Percentiles rank a stretch among this genome's conserved stretches.
Conservation (phyloP, 208 protist species). For the Acanthamoeba lenticulata region DNA sequence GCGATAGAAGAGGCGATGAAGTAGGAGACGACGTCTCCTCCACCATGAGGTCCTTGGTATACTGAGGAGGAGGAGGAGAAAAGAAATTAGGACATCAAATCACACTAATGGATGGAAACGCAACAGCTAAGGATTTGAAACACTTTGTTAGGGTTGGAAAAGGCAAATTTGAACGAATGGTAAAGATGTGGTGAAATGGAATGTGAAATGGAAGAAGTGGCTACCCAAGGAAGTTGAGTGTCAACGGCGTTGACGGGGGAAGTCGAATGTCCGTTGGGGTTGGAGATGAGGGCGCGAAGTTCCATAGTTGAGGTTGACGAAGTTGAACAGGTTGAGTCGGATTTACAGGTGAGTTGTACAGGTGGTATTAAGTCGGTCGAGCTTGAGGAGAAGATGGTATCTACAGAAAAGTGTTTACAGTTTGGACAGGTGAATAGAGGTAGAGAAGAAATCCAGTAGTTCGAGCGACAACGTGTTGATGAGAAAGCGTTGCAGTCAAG, state of each 20-base stretch:
- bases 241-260: neutral
- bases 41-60: conserved; percentile 44
- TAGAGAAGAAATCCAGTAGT: neutral
- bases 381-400: too few relatives aligned
- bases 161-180: too few relatives aligned
- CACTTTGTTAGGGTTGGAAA: neutral
- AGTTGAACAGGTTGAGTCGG: neutral
- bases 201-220: neutral
- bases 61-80: neutral
- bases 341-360: neutral
- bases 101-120: neutral
- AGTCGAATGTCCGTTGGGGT: neutral
- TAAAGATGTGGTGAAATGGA: too few relatives aligned
- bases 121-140: neutral
- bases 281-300: neutral
- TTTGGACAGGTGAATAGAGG: too few relatives aligned
- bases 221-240: neutral
- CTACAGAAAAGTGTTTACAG: too few relatives aligned
- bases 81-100: neutral
- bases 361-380: neutral
- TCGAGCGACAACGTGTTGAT: neutral
- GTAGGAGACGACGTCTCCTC: neutral
- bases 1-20: neutral
- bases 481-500: neutral
- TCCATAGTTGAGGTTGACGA: neutral